phyloP scores from a whole-genome alignment of 2,329 filamentous ascomycete species.

The Teratosphaeria destructans region DNA sequence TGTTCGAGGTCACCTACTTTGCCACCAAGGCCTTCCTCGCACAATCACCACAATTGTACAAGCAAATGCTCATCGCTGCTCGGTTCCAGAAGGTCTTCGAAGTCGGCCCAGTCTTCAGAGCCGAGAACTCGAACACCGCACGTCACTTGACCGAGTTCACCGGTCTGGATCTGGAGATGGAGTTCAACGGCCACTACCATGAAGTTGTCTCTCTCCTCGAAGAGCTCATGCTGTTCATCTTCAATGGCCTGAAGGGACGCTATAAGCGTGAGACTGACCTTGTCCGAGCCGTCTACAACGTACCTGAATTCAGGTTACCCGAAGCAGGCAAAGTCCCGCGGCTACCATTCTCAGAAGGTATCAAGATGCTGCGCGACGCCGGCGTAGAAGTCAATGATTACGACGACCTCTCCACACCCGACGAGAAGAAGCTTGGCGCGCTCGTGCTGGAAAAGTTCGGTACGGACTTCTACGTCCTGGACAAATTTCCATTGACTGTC shows the following conservation, averaged over 20 bases:
- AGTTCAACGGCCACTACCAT: conserved; percentile 67
- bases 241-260: conserved; percentile 57
- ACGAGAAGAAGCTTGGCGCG: conserved; percentile 80
- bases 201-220: conserved; percentile 66
- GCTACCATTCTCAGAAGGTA: conserved; percentile 67
- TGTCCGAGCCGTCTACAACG: conserved; percentile 63
- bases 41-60: conserved; percentile 77
- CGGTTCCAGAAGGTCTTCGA: conserved; percentile 69
- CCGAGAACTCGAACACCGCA: conserved; percentile 77
- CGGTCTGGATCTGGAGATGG: conserved; percentile 81
- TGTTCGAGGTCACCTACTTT: conserved; percentile 87
- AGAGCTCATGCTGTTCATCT: conserved; percentile 66
- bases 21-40: conserved; percentile 70
- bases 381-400: conserved; percentile 66
- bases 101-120: conserved; percentile 71
- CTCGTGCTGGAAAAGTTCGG: conserved; percentile 80
- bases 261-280: conserved; percentile 64
- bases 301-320: conserved; percentile 66
- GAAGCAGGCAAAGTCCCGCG: conserved; percentile 64
- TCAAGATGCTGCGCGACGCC: conserved; percentile 65
- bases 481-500: conserved; percentile 86
- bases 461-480: conserved; percentile 92
- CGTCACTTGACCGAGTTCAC: conserved; percentile 84
- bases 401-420: conserved; percentile 69
- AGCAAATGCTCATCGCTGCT: conserved; percentile 75